Evolutionary conservation across 1,139 yeast genomes (phyloP).

Genomic region (Kluyveromyces sp.): DNA sequence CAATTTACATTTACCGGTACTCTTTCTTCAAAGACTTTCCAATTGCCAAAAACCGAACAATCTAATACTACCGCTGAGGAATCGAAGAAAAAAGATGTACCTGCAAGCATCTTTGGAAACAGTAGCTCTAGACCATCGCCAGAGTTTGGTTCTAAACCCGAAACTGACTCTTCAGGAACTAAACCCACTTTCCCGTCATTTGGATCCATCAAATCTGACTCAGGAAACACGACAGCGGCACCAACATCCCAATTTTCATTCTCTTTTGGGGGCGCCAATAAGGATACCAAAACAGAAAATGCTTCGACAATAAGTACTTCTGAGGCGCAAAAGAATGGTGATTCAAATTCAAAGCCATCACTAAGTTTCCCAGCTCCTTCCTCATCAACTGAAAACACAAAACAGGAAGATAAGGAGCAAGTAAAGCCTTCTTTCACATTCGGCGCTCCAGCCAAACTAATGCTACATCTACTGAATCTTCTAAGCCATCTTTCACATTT

Average conservation of each 20-base stretch:
- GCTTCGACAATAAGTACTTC: not conserved
- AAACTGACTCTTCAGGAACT: not conserved
- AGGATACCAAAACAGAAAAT: not conserved
- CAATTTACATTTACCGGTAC: conserved; percentile 46
- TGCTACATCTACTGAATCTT: not conserved
- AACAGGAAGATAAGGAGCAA: not conserved
- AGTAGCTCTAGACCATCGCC: not conserved
- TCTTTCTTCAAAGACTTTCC: conserved; percentile 43
- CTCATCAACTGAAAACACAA: not conserved
- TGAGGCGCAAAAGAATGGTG: conserved; percentile 1
- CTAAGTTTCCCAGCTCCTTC: not conserved
- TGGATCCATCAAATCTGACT: not conserved
- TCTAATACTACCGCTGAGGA: conserved; percentile 5
- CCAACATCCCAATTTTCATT: not conserved
- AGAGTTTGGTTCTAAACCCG: not conserved
- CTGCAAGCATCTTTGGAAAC: conserved; percentile 1
- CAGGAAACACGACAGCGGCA: not conserved
- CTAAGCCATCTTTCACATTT: conserved; percentile 26
- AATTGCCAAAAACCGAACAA: conserved; percentile 24
- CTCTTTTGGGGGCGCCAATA: not conserved
- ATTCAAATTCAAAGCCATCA: not conserved
- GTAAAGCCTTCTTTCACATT: conserved; percentile 3
- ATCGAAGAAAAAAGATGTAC: not conserved
- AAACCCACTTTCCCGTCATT: not conserved
- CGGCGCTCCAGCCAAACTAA: not conserved